Evolutionary conservation across 2,329 filamentous ascomycete genomes (phyloP).

Genomic region (Hyphodiscus sp.): DNA sequence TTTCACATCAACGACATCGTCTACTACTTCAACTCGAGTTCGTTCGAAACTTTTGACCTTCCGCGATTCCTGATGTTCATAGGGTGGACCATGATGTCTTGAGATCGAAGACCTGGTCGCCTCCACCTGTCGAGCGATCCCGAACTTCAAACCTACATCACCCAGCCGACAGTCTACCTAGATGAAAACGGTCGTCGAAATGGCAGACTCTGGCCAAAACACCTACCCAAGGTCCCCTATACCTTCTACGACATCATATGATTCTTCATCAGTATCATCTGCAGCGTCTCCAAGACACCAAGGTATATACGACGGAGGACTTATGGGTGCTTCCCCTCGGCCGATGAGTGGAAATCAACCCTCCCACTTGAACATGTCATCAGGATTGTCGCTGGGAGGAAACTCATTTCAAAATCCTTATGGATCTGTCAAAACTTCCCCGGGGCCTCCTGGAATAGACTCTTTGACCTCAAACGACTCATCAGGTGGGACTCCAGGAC

Average conservation of each 20-base stretch:
- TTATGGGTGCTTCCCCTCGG: conserved; percentile 47
- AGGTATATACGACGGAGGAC: conserved; percentile 44
- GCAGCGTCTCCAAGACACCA: conserved; percentile 52
- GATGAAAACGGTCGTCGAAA: conserved; percentile 29
- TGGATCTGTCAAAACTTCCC: conserved; percentile 23
- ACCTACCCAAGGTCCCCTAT: conserved; percentile 56
- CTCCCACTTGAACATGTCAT: conserved; percentile 48
- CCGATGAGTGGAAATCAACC: conserved; percentile 42
- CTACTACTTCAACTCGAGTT: background rate
- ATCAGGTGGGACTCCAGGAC: conserved; percentile 47
- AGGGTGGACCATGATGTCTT: conserved; percentile 14
- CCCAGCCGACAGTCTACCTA: conserved; percentile 12
- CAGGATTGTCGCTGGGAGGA: conserved; percentile 36
- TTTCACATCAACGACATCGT: background rate
- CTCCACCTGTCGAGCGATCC: conserved; percentile 7
- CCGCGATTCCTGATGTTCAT: conserved; percentile 4
- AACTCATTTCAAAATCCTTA: conserved; percentile 27
- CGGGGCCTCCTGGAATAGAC: conserved; percentile 44
- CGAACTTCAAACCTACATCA: conserved; percentile 11
- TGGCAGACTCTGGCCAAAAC: conserved; percentile 52
- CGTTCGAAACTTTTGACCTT: background rate
- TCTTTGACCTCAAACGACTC: conserved; percentile 55
- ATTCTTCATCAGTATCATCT: conserved; percentile 57
- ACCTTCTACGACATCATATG: conserved; percentile 54
- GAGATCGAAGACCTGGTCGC: conserved; percentile 17